These are phyloP conservation scores for Candida hungchunana DNA, from an alignment of 805 yeast species.

Conservation along the genomic window DNA sequence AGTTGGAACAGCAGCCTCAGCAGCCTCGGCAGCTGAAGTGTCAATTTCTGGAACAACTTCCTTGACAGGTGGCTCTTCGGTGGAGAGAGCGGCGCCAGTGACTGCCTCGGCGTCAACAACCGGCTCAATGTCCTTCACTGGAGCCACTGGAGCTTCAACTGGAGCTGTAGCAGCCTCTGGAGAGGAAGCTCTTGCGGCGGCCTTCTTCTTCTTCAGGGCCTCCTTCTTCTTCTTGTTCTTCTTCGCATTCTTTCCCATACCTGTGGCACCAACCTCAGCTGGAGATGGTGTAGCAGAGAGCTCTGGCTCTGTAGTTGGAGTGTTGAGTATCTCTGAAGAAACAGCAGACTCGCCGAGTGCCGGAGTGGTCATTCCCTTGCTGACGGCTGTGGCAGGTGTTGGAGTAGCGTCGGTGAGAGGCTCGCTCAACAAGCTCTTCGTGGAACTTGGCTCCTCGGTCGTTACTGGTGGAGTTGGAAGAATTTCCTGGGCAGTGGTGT, in stretches of 20 bases:
- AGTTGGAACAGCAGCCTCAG: conserved; percentile 10
- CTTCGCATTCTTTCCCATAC: conserved; percentile 18
- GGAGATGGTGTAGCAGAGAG: background rate
- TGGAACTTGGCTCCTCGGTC: conserved; percentile 3
- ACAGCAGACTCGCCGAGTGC: no score
- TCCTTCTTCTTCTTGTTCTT: conserved; percentile 23
- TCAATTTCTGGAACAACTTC: conserved; percentile 1
- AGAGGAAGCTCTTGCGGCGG: conserved; percentile 12
- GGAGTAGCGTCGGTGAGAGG: conserved; percentile 5
- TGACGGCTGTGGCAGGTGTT: no score
- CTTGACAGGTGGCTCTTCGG: background rate
- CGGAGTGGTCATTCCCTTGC: no score
- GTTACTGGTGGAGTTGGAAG: conserved; percentile 25
- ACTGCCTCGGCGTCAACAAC: background rate
- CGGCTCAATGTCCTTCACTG: conserved; percentile 10
- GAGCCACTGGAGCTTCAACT: conserved; percentile 9
- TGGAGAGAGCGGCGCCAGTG: background rate
- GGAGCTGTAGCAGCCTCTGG: conserved; percentile 12
- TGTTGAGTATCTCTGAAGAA: no score
- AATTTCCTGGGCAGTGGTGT: conserved; percentile 9
- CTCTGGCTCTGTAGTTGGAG: conserved; percentile 17
- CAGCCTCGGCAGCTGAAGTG: conserved; percentile 2
- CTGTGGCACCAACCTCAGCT: background rate
- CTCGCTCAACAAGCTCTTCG: background rate
- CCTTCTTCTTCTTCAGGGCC: conserved; percentile 21